These are phyloP conservation scores for Phytophthora rubi DNA, from an alignment of 352 stramenopile species.

Conservation along the genomic window DNA sequence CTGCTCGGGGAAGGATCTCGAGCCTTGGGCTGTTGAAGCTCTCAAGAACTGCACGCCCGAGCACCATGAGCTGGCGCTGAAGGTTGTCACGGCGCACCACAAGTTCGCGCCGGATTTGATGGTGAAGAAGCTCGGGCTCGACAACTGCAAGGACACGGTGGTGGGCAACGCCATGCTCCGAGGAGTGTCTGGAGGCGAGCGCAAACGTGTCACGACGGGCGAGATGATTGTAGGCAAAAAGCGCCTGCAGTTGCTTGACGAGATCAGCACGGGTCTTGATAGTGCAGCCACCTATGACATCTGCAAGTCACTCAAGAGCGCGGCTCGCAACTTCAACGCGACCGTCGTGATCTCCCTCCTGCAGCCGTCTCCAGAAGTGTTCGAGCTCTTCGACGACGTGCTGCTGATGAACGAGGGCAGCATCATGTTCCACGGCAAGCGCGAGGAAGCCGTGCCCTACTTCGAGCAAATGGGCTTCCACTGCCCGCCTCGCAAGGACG, in stretches of 20 bases:
- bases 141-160: constrained; percentile 59
- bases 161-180: constrained; percentile 60
- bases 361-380: constrained; percentile 55
- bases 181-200: constrained; percentile 71
- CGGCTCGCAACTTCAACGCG: constrained; percentile 50
- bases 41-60: constrained; percentile 42
- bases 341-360: constrained; percentile 59
- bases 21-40: constrained; percentile 50
- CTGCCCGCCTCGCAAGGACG: constrained; percentile 33
- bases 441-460: constrained; percentile 48
- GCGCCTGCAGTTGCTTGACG: constrained; percentile 76
- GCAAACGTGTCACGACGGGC: constrained; percentile 46
- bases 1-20: constrained; percentile 40
- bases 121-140: constrained; percentile 61
- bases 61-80: constrained; percentile 41
- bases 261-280: constrained; percentile 72
- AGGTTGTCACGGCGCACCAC: constrained; percentile 31
- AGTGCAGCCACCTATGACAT: constrained; percentile 74
- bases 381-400: constrained; percentile 68
- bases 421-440: constrained; percentile 63
- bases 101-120: constrained; percentile 37
- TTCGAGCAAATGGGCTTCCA: constrained; percentile 59
- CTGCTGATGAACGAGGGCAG: constrained; percentile 58
- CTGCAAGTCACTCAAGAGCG: constrained; percentile 71
- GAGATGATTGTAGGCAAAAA: constrained; percentile 85